A percentile compares a stretch with the other conserved stretches of the same genome.
These are phyloP conservation scores for Heimioporus retisporus DNA, from an alignment of 1,284 basidiomycete species.

Conservation along the genomic window DNA sequence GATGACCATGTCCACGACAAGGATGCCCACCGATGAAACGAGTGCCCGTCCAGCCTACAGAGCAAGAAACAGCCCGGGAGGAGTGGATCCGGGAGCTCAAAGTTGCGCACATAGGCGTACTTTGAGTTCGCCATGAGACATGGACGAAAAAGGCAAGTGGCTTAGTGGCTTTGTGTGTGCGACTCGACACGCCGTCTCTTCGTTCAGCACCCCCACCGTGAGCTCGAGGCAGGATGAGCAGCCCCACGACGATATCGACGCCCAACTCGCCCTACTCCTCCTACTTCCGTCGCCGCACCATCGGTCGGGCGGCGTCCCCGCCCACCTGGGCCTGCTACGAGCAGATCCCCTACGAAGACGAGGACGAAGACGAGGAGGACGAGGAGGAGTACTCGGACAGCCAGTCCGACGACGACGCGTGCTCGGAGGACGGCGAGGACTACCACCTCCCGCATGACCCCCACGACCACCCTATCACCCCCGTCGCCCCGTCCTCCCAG, in stretches of 20 bases:
- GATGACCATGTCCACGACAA: neutral
- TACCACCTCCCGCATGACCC: conserved; percentile 45
- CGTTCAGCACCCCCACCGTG: conserved; percentile 10
- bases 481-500: conserved; percentile 34
- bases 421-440: conserved; percentile 79
- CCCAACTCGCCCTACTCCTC: conserved; percentile 60
- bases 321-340: conserved; percentile 90
- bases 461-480: conserved; percentile 34
- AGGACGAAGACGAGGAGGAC: conserved; percentile 57
- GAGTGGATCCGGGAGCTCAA: conserved; percentile 90
- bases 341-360: conserved; percentile 73
- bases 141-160: conserved; percentile 32
- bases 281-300: conserved; percentile 72
- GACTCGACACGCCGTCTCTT: conserved; percentile 1
- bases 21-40: conserved; percentile 86
- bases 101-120: conserved; percentile 92
- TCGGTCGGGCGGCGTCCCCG: conserved; percentile 82
- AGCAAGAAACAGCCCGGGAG: conserved; percentile 90
- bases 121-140: conserved; percentile 88
- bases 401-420: conserved; percentile 64
- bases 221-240: conserved; percentile 29
- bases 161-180: conserved; percentile 1
- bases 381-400: conserved; percentile 55
- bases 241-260: conserved; percentile 51
- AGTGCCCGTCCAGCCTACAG: conserved; percentile 93